Conservation (phyloP, 2,329 filamentous ascomycete species). For the Lithohypha guttulata region DNA sequence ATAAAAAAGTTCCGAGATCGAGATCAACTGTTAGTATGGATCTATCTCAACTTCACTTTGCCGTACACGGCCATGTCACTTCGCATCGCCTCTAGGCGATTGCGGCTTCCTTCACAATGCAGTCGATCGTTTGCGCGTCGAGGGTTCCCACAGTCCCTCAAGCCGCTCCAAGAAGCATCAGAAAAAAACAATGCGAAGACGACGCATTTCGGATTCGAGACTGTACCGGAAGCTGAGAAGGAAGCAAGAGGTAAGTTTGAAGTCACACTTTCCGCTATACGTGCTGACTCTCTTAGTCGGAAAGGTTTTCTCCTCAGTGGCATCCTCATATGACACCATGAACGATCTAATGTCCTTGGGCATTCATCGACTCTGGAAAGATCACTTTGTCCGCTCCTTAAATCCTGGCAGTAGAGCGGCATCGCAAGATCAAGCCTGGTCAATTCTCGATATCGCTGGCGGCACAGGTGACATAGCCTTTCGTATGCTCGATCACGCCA, state of each 20-base stretch:
- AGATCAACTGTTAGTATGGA: no score
- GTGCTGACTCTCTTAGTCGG: slow-evolving; percentile 48
- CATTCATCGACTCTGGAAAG: slow-evolving; percentile 94
- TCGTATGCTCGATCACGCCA: slow-evolving; percentile 82
- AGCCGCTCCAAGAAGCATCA: no score
- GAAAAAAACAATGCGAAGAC: slow-evolving; percentile 46
- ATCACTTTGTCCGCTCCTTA: slow-evolving; percentile 84
- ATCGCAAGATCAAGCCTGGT: slow-evolving; percentile 42
- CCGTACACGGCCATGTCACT: no score
- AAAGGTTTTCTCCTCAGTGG: slow-evolving; percentile 88
- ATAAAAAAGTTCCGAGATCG: no score
- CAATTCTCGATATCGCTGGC: slow-evolving; percentile 89
- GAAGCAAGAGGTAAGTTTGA: slow-evolving; percentile 45
- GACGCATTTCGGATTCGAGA: slow-evolving; percentile 88
- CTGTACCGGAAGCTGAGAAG: slow-evolving; percentile 71
- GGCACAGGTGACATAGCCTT: slow-evolving; percentile 97
- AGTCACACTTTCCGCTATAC: background rate
- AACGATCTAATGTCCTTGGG: slow-evolving; percentile 98
- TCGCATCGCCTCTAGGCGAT: no score
- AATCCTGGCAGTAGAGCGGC: slow-evolving; percentile 59
- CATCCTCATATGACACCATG: slow-evolving; percentile 92
- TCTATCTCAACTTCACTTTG: no score
- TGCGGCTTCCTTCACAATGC: no score
- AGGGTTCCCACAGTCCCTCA: no score
- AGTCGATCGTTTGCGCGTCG: no score